Conservation (phyloP, 2,329 filamentous ascomycete species). For the Magnaporthiopsis incrustans region DNA sequence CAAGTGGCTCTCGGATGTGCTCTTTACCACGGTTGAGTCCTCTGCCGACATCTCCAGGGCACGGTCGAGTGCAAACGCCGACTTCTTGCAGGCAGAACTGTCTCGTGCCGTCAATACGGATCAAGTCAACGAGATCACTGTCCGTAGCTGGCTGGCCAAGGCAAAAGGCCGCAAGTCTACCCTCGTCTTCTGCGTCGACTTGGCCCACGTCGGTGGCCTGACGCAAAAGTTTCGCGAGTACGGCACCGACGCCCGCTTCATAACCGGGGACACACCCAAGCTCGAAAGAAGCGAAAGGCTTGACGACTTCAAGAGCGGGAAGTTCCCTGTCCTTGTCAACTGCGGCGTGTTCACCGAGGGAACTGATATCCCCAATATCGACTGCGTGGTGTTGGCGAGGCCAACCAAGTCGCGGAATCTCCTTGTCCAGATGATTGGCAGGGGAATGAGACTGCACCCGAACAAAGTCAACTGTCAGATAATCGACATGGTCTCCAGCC, state of each 20-base stretch:
- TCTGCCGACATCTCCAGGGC: constrained; percentile 72
- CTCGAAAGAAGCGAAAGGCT: constrained; percentile 62
- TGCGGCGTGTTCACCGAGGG: constrained; percentile 96
- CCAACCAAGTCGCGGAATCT: constrained; percentile 91
- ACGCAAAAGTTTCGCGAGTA: constrained; percentile 67
- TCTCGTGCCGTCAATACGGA: constrained; percentile 77
- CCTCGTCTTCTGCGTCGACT: constrained; percentile 87
- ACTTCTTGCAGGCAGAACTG: constrained; percentile 73
- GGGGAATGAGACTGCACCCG: constrained; percentile 76
- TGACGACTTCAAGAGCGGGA: constrained; percentile 64
- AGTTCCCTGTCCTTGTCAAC: constrained; percentile 85
- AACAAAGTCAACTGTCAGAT: constrained; percentile 86
- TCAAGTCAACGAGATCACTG: constrained; percentile 72
- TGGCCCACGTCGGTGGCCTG: constrained; percentile 69
- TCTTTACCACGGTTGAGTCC: constrained; percentile 87
- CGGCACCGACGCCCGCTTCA: constrained; percentile 73
- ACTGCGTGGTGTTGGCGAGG: constrained; percentile 80
- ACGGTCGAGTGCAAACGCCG: constrained; percentile 55
- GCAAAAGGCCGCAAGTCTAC: constrained; percentile 65
- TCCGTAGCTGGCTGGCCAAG: constrained; percentile 78
- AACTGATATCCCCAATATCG: constrained; percentile 94
- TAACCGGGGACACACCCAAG: constrained; percentile 74
- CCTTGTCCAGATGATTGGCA: constrained; percentile 94
- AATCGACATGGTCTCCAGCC: constrained; percentile 87
- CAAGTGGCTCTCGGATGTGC: constrained; percentile 84